Percentiles rank a stretch among this genome's conserved stretches.
phyloP scores from a whole-genome alignment of 2,329 filamentous ascomycete species.

The Allantophomopsis lycopodina region DNA sequence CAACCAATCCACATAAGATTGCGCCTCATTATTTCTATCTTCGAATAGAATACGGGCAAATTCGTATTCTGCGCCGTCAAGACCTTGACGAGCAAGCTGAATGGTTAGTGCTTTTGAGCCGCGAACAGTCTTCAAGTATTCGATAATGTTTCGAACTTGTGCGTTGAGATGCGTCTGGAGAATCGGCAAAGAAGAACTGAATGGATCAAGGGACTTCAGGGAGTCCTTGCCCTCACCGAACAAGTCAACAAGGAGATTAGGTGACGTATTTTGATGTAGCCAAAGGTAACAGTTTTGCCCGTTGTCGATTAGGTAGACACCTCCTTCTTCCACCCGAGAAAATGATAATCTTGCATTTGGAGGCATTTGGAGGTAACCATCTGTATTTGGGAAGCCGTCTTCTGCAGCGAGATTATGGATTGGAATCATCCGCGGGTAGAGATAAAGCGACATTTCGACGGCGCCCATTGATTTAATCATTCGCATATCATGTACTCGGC shows the following conservation, averaged over 20 bases:
- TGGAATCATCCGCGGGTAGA: slow-evolving; percentile 88
- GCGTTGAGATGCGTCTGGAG: slow-evolving; percentile 88
- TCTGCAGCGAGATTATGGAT: slow-evolving; percentile 78
- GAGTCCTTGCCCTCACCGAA: slow-evolving; percentile 65
- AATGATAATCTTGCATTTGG: slow-evolving; percentile 72
- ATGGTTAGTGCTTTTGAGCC: slow-evolving; percentile 81
- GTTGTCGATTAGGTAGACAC: slow-evolving; percentile 90
- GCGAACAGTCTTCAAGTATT: slow-evolving; percentile 68
- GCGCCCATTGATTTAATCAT: slow-evolving; percentile 82
- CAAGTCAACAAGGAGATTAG: slow-evolving; percentile 79
- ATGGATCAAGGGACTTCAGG: slow-evolving; percentile 69
- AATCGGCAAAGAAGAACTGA: slow-evolving; percentile 65
- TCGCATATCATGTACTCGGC: slow-evolving; percentile 80
- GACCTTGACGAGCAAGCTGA: slow-evolving; percentile 80
- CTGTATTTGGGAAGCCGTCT: slow-evolving; percentile 81
- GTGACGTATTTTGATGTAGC: slow-evolving; percentile 85
- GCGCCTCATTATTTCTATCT: slow-evolving; percentile 93
- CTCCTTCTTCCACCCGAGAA: slow-evolving; percentile 77
- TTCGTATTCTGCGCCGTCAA: slow-evolving; percentile 93
- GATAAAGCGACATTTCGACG: slow-evolving; percentile 75
- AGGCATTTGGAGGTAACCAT: slow-evolving; percentile 78
- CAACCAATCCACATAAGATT: slow-evolving; percentile 97
- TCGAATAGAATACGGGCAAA: slow-evolving; percentile 86
- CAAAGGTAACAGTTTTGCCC: slow-evolving; percentile 85
- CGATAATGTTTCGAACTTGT: slow-evolving; percentile 84